Evolutionary conservation across 2,329 filamentous ascomycete species (phyloP).

Genomic region (Zymoseptoria pseudotritici): DNA sequence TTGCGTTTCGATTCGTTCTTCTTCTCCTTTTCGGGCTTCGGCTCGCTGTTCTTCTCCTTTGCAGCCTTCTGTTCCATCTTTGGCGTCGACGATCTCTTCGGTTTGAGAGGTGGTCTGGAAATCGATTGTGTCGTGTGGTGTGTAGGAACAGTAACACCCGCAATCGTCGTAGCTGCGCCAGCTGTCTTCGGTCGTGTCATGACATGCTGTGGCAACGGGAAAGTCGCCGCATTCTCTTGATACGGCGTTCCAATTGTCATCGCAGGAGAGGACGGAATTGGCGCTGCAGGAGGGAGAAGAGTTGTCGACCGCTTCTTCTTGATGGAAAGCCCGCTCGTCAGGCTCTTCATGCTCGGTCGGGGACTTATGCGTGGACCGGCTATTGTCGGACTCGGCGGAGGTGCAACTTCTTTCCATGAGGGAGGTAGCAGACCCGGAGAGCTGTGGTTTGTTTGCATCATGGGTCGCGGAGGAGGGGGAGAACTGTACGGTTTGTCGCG

Average conservation of each 20-base stretch:
- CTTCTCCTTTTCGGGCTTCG: not conserved
- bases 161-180: slow-evolving; percentile 25
- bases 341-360: slow-evolving; percentile 10
- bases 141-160: slow-evolving; percentile 29
- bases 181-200: slow-evolving; percentile 25
- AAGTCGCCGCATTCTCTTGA: slow-evolving; percentile 22
- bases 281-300: slow-evolving; percentile 4
- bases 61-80: slow-evolving; percentile 5
- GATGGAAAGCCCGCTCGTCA: slow-evolving; percentile 1
- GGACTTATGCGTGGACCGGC: slow-evolving; percentile 8
- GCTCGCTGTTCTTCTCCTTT: slow-evolving; percentile 3
- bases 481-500: slow-evolving; percentile 26
- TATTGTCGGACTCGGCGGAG: slow-evolving; percentile 5
- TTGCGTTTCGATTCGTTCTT: slow-evolving; percentile 37
- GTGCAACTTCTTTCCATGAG: slow-evolving; percentile 1
- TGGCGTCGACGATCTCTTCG: not conserved
- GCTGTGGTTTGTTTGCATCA: slow-evolving; percentile 15
- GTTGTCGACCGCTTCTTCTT: not conserved
- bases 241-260: slow-evolving; percentile 28
- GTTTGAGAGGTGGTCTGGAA: not conserved
- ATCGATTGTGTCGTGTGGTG: slow-evolving; percentile 23
- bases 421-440: slow-evolving; percentile 14
- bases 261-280: slow-evolving; percentile 5
- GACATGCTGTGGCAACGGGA: slow-evolving; percentile 29
- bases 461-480: slow-evolving; percentile 8